phyloP scores from a whole-genome alignment of 345 rosid species.

The Diplotaxis tenuifolia region DNA sequence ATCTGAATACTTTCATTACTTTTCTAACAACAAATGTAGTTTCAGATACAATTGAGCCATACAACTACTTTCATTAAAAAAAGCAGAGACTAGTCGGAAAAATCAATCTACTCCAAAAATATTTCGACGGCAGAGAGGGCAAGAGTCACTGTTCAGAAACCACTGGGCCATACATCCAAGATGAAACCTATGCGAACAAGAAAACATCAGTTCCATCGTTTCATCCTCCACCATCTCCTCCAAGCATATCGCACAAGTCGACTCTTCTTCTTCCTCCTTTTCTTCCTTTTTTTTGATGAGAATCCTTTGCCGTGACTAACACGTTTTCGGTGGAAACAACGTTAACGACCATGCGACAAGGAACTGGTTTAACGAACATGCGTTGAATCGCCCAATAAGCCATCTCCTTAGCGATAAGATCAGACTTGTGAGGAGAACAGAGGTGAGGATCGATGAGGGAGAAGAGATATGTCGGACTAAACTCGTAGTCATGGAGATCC shows the following conservation, averaged over 20 bases:
- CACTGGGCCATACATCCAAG: neutral
- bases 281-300: neutral
- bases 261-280: neutral
- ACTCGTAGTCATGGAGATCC: neutral
- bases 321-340: neutral
- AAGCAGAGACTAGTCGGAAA: neutral
- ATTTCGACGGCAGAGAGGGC: constrained; percentile 6
- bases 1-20: neutral
- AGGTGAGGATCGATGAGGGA: neutral
- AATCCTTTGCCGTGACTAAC: neutral
- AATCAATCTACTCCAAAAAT: neutral
- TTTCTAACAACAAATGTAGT: neutral
- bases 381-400: neutral
- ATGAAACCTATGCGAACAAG: constrained; percentile 4
- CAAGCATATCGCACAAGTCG: neutral
- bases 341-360: neutral
- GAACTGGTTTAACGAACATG: neutral
- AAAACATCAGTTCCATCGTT: too few species aligned
- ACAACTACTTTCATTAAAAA: too few species aligned
- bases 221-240: neutral
- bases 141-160: neutral
- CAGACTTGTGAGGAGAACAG: neutral
- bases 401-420: neutral
- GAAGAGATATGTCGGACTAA: neutral
- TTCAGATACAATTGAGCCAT: too few species aligned